phyloP scores from a whole-genome alignment of 2,329 filamentous ascomycete genomes.

The Calonectria montana region DNA sequence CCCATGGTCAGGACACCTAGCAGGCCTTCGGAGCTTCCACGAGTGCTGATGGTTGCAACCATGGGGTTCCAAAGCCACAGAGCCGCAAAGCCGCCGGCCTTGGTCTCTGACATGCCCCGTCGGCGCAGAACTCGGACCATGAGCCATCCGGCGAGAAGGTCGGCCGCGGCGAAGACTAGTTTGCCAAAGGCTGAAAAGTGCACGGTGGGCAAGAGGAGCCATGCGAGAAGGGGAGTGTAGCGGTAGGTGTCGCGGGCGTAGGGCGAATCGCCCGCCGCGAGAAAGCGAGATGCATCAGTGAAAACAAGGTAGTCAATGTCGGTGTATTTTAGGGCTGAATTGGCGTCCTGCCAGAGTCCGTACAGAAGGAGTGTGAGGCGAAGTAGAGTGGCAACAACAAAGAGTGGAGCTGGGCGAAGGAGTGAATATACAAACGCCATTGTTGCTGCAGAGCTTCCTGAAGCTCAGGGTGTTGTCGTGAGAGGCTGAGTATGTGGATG shows the following conservation, averaged over 20 bases:
- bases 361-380: slow-evolving; percentile 83
- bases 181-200: slow-evolving; percentile 88
- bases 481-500: slow-evolving; percentile 14
- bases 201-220: slow-evolving; percentile 84
- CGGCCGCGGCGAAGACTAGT: slow-evolving; percentile 83
- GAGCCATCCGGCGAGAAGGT: slow-evolving; percentile 86
- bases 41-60: slow-evolving; percentile 96
- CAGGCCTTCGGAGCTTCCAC: slow-evolving; percentile 92
- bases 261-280: slow-evolving; percentile 75
- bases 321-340: slow-evolving; percentile 95
- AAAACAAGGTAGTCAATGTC: slow-evolving; percentile 99
- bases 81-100: slow-evolving; percentile 80
- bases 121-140: slow-evolving; percentile 60
- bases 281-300: slow-evolving; percentile 89
- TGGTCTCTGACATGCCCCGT: slow-evolving; percentile 58
- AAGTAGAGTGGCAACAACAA: slow-evolving; percentile 70
- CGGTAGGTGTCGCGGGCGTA: slow-evolving; percentile 95
- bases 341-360: slow-evolving; percentile 90
- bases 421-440: slow-evolving; percentile 42
- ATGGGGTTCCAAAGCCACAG: slow-evolving; percentile 98
- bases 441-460: slow-evolving; percentile 5
- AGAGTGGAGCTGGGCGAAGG: slow-evolving; percentile 59
- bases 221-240: slow-evolving; percentile 94
- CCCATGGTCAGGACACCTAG: slow-evolving; percentile 86
- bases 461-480: neutral